Conservation (phyloP, 2,329 filamentous ascomycete species). For the Emergomyces pasteurianus region DNA sequence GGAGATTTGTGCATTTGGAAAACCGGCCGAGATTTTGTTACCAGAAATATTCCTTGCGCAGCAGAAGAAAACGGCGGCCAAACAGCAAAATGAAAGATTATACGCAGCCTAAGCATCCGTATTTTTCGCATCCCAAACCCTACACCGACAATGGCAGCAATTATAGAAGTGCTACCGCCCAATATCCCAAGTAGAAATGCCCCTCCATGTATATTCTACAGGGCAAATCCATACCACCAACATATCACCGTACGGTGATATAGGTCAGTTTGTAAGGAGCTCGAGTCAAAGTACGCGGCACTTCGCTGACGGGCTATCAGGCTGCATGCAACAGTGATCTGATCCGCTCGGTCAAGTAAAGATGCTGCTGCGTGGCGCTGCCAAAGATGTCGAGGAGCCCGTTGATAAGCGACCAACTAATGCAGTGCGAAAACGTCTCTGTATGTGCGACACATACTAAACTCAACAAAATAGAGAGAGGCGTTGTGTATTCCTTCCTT, state of each 20-base stretch:
- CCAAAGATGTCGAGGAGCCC: not conserved
- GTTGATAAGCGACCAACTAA: not conserved
- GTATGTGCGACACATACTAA: not conserved
- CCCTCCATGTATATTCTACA: not conserved
- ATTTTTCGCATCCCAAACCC: not conserved
- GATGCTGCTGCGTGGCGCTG: not conserved
- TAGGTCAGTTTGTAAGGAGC: not conserved
- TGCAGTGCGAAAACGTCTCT: not conserved
- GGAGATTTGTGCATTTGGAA: not conserved
- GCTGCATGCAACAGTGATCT: not conserved
- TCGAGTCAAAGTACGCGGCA: not conserved
- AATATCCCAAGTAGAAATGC: not conserved
- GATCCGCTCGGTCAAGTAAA: not conserved
- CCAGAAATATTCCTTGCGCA: not conserved
- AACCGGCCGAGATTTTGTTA: too few relatives aligned
- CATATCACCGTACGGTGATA: not conserved
- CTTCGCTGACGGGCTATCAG: not conserved
- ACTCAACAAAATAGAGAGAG: not conserved
- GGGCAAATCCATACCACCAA: not conserved
- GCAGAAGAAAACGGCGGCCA: not conserved
- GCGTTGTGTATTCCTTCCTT: not conserved
- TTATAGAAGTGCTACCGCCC: not conserved
- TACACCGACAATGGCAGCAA: not conserved
- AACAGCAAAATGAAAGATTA: not conserved
- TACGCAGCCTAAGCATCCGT: not conserved